Evolutionary conservation across 1,284 basidiomycete genomes (phyloP).

Genomic region (Melanopsichium pennsylvanicum): DNA sequence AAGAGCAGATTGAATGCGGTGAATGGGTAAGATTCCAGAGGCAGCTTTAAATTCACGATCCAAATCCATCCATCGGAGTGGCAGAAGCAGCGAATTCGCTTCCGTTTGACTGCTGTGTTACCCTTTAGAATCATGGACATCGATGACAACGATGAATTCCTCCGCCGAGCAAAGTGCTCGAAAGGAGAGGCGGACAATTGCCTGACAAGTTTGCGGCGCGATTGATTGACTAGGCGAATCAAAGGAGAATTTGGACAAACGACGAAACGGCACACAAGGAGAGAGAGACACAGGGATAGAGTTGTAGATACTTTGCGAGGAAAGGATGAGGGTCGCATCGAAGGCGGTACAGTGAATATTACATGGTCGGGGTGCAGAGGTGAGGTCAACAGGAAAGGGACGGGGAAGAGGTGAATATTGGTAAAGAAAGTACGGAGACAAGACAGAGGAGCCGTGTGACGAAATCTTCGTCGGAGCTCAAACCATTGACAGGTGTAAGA

Average conservation of each 20-base stretch:
- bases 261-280: neutral
- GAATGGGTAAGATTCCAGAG: neutral
- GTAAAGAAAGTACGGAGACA: neutral
- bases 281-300: no score
- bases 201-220: no score
- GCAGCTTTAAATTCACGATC: conserved; percentile 13
- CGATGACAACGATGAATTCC: no score
- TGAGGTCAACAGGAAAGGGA: neutral
- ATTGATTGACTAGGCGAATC: no score
- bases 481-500: conserved; percentile 13
- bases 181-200: no score
- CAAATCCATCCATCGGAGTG: conserved; percentile 6
- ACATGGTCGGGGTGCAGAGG: conserved; percentile 12
- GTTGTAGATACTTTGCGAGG: no score
- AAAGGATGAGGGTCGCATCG: no score
- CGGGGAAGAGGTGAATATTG: neutral
- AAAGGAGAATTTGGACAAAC: no score
- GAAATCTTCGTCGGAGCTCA: conserved; percentile 1
- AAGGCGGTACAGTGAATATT: no score
- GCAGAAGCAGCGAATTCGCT: neutral
- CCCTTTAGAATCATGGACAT: no score
- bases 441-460: conserved; percentile 5
- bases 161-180: no score
- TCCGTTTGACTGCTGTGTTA: no score
- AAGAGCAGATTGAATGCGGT: neutral